These are phyloP conservation scores for Elsinoe perseae DNA, from an alignment of 2,329 filamentous ascomycete genomes.

Conservation along the genomic window DNA sequence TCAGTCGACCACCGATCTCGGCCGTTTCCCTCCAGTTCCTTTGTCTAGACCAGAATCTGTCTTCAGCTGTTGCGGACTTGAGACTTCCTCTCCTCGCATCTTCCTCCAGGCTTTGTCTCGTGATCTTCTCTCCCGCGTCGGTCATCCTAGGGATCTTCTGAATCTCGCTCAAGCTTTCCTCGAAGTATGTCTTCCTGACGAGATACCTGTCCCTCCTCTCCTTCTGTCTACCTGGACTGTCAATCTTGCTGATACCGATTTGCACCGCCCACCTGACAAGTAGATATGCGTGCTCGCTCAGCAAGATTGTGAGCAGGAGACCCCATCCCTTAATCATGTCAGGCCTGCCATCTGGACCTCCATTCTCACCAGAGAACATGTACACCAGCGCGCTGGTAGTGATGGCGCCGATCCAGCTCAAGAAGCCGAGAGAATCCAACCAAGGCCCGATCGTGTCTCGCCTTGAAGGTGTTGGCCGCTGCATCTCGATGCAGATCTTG, in stretches of 20 bases:
- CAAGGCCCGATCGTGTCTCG: constrained; percentile 92
- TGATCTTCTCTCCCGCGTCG: constrained; percentile 54
- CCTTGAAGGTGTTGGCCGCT: constrained; percentile 80
- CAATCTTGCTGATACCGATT: constrained; percentile 67
- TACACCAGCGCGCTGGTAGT: constrained; percentile 83
- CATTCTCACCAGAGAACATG: constrained; percentile 66
- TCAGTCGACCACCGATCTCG: constrained; percentile 44
- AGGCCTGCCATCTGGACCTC: constrained; percentile 58
- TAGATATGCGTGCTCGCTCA: constrained; percentile 88
- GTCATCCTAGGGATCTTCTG: constrained; percentile 40
- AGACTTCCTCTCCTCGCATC: constrained; percentile 38
- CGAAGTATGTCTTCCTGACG: constrained; percentile 70
- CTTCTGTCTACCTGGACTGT: constrained; percentile 78
- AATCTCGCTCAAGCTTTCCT: constrained; percentile 59
- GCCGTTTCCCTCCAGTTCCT: constrained; percentile 44
- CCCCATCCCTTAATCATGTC: constrained; percentile 70
- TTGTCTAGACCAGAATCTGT: constrained; percentile 48
- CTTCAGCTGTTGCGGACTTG: constrained; percentile 35
- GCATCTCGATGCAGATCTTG: constrained; percentile 86
- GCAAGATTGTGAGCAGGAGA: constrained; percentile 70
- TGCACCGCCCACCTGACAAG: constrained; percentile 64
- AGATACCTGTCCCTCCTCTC: constrained; percentile 74
- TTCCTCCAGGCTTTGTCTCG: constrained; percentile 56
- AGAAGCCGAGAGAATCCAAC: constrained; percentile 74
- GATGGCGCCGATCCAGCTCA: constrained; percentile 89